Percentiles rank a stretch among this genome's conserved stretches.
Conservation (phyloP, 225 moss, liverwort and hornwort species). For the Neckera pumila region DNA sequence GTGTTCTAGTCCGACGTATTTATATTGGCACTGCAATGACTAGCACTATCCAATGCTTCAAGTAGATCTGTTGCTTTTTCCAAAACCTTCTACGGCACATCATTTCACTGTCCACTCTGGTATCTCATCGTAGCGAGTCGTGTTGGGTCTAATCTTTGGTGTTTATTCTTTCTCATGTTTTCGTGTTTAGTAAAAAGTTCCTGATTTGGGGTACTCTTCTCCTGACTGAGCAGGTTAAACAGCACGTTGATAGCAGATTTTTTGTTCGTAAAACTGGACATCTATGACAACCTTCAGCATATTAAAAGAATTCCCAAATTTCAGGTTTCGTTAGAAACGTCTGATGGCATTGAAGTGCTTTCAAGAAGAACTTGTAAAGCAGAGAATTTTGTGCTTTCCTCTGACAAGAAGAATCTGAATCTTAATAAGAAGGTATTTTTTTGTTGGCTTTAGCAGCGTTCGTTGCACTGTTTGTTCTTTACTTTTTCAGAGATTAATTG, state of each 20-base stretch:
- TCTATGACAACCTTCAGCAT: conserved; percentile 33
- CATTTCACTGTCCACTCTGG: neutral
- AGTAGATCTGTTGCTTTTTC: neutral
- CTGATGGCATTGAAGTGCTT: conserved; percentile 6
- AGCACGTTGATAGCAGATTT: conserved; percentile 10
- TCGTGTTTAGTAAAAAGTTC: neutral
- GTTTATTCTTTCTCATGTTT: neutral
- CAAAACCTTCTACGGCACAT: neutral
- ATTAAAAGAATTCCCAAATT: conserved; percentile 26
- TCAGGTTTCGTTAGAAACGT: conserved; percentile 17
- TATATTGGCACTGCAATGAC: neutral
- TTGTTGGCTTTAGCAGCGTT: neutral
- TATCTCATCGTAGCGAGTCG: neutral
- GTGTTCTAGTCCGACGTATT: neutral
- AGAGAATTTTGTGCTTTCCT: neutral
- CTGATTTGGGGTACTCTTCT: neutral
- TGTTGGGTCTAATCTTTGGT: neutral
- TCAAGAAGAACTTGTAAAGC: neutral
- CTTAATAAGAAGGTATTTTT: conserved; percentile 3
- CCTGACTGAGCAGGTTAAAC: conserved; percentile 36
- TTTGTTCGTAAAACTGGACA: conserved; percentile 33
- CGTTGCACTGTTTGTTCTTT: neutral
- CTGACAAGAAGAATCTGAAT: conserved; percentile 1
- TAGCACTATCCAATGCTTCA: neutral
- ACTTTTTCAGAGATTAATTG: neutral